Evolutionary conservation across 1,284 basidiomycete genomes (phyloP), one percentile per base, ranked within the genome.

Genomic region (Golubevia pallescens): DNA sequence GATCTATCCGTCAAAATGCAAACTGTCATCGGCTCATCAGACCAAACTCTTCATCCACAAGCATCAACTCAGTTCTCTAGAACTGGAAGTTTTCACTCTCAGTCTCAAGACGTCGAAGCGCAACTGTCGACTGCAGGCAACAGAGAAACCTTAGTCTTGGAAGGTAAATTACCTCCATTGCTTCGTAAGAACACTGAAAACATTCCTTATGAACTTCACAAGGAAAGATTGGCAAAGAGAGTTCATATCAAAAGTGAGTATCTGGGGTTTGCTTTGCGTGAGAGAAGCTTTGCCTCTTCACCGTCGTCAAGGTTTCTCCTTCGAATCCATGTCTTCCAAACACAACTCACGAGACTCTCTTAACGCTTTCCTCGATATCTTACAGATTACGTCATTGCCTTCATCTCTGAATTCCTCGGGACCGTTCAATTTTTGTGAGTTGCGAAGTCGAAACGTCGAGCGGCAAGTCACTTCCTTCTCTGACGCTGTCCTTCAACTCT

Each of bases 381-480:
- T n/a, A 77, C 75, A 61, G 75, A 79, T 65, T 66, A 75, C 48
- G 5, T 71, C 20, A 67, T 79, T 59, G 75, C 75, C 6, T 71
- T 70, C 62, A 59, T 79, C 21, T 70, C 73, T 55, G 77, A 79
- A 34, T 79, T 77, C 24, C 67, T 73, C 42, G 77, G 77, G 32
- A 79, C 77, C 8, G 69, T 74, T 10, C 66, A 75, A 19, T 56
- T 61, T 19, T 61, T 16, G 10, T n/a, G n/a, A n/a, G n/a, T n/a
- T n/a, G n/a, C n/a, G n/a, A n/a, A n/a, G n/a, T n/a, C n/a, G n/a
- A n/a, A n/a, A n/a, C n/a, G n/a, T n/a, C n/a, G n/a, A n/a, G n/a
- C n/a, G n/a, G n/a, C 28, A 56, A 16, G n/a, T 14, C 59, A 34
- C n/a, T 8, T 23, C 51, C 5, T 5, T 14, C 16, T 20, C 28